phyloP scores from a whole-genome alignment of 305 asterid species.

The Fraxinus albicans region DNA sequence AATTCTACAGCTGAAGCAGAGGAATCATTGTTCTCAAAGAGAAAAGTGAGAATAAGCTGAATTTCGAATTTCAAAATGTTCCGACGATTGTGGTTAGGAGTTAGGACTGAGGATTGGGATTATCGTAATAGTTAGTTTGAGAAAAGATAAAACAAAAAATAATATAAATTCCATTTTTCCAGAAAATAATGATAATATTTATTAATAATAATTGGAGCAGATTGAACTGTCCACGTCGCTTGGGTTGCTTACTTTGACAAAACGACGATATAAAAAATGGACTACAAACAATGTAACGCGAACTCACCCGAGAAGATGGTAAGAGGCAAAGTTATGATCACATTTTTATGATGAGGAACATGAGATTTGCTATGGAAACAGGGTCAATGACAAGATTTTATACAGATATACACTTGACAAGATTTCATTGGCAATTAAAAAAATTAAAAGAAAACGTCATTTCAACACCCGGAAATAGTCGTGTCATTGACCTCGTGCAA shows the following conservation, averaged over 20 bases:
- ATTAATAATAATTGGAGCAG: background rate
- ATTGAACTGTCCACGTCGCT: background rate
- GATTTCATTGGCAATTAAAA: too few species aligned
- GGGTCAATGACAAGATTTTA: too few species aligned
- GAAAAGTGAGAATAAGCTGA: background rate
- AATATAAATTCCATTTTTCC: background rate
- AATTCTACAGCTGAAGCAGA: background rate
- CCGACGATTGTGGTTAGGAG: background rate
- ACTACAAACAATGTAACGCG: background rate
- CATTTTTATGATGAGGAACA: background rate
- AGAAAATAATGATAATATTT: background rate
- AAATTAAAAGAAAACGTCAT: too few species aligned
- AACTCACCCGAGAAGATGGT: background rate
- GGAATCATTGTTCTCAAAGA: background rate
- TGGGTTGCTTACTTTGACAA: background rate
- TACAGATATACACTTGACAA: too few species aligned
- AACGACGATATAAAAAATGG: background rate
- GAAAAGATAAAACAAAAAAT: background rate
- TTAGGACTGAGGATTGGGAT: background rate
- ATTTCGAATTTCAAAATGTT: background rate
- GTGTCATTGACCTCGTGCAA: too few species aligned
- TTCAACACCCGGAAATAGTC: too few species aligned
- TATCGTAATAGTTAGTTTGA: background rate
- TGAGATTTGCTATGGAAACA: too few species aligned
- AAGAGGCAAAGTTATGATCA: background rate